These are phyloP conservation scores for grape (Vitis vinifera) DNA, from an alignment of 164 flowering plant genomes.

Conservation along the genomic window DNA sequence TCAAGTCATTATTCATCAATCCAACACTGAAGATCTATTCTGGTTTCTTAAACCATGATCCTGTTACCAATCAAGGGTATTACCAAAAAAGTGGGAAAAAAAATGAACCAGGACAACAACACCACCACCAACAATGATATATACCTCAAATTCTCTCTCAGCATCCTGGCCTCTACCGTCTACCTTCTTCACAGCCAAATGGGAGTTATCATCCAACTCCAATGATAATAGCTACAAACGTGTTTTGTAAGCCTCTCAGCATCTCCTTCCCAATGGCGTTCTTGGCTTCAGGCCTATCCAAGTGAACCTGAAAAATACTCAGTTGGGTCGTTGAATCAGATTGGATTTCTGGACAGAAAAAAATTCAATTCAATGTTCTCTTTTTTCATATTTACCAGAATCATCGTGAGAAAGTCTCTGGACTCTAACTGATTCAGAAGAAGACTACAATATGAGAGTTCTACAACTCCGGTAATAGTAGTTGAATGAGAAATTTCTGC, in stretches of 20 bases:
- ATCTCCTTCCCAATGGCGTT: slow-evolving; percentile 85
- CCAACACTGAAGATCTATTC: too few species aligned
- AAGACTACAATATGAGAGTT: slow-evolving; percentile 58
- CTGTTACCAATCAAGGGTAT: too few species aligned
- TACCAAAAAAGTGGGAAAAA: too few species aligned
- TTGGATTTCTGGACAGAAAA: not conserved
- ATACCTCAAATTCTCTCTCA: slow-evolving; percentile 78
- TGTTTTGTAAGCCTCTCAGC: slow-evolving; percentile 57
- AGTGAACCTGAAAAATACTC: slow-evolving; percentile 38
- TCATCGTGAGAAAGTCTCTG: slow-evolving; percentile 53
- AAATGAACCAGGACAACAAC: too few species aligned
- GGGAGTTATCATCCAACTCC: slow-evolving; percentile 40
- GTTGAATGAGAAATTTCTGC: not conserved
- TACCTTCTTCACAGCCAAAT: slow-evolving; percentile 75
- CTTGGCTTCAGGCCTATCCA: slow-evolving; percentile 76
- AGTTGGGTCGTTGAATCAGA: too few species aligned
- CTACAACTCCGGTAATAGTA: slow-evolving; percentile 30
- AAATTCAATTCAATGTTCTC: too few species aligned
- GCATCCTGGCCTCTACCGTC: slow-evolving; percentile 50
- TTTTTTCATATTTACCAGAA: slow-evolving; percentile 39
- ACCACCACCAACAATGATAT: too few species aligned
- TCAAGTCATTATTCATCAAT: too few species aligned
- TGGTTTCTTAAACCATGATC: too few species aligned
- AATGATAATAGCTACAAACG: slow-evolving; percentile 42
- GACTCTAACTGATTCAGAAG: slow-evolving; percentile 58